These are phyloP conservation scores for Globisporangium camurandrum DNA, from an alignment of 352 stramenopile genomes.

Conservation along the genomic window DNA sequence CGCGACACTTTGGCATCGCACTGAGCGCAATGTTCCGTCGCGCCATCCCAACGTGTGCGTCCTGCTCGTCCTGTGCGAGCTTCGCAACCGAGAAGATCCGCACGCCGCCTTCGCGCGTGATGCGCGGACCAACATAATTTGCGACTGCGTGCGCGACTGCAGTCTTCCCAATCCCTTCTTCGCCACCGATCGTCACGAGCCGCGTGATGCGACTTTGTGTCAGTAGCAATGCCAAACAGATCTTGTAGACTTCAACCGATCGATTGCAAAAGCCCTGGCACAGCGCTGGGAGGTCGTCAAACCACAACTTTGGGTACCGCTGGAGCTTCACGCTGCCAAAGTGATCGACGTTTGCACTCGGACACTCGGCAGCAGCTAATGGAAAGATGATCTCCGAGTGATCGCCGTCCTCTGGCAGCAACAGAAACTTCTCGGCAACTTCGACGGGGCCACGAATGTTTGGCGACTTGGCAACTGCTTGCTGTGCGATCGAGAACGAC, in stretches of 20 bases:
- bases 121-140: slow-evolving; percentile 74
- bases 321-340: slow-evolving; percentile 40
- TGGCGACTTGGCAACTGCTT: slow-evolving; percentile 66
- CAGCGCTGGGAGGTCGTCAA: slow-evolving; percentile 63
- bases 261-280: slow-evolving; percentile 81
- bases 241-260: slow-evolving; percentile 75
- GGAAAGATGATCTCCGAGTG: slow-evolving; percentile 82
- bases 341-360: too few species aligned
- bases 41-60: slow-evolving; percentile 43
- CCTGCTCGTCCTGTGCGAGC: slow-evolving; percentile 50
- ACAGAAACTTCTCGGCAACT: slow-evolving; percentile 68
- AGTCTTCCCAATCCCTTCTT: slow-evolving; percentile 75
- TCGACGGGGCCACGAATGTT: slow-evolving; percentile 67
- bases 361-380: slow-evolving; percentile 37
- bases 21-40: slow-evolving; percentile 33
- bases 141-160: slow-evolving; percentile 61
- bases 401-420: slow-evolving; percentile 65
- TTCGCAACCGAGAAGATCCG: slow-evolving; percentile 58
- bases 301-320: slow-evolving; percentile 71
- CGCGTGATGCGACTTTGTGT: slow-evolving; percentile 70
- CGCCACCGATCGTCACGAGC: slow-evolving; percentile 64
- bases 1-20: slow-evolving; percentile 23
- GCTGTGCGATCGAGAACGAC: slow-evolving; percentile 69
- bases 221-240: slow-evolving; percentile 68
- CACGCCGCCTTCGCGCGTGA: slow-evolving; percentile 59